Evolutionary conservation across 257 asterid species (phyloP), one percentile per base, ranked within the genome.

Genomic region (Buddleja alternifolia): DNA sequence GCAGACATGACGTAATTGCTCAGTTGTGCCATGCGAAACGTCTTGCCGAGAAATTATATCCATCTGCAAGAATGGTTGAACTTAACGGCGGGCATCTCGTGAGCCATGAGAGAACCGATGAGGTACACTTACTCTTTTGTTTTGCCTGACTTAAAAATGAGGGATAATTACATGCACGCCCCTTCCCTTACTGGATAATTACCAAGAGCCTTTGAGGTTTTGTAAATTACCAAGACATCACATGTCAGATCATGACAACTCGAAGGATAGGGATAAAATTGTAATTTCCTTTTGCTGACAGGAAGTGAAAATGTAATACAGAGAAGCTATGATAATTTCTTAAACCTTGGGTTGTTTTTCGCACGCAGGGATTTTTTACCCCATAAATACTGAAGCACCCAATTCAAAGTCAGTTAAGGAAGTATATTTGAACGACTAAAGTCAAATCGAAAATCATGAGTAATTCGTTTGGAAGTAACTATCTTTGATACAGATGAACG

Each of bases 31-130:
- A 94, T 67, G 99, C 97, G 10, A 86, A 79, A 79, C 79, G 86
- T 63, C 90, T 94, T 63, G 96, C 98, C 0, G 90, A 87, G 67
- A 92, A 84, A 73, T 77, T 94, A 61, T 48, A 83, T 75, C 99
- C 98, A 73, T 82, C 67, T 48, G 93, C 99, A 54, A 88, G 95
- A 85, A 87, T 94, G 97, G 97, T 89, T 46, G 98, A 94, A 70
- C 97, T 94, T 71, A 86, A 76, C 6, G 99, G 99, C 21, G 99
- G 97, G 15, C 99, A 94, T 82, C 95, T 84, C 52, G 96, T 94
- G 67, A 89, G 93, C 84, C 96, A 88, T 67, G 99, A 94, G 86
- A 85, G 97, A 82, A 81, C 97, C 5, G 95, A 89, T 64, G 98
- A 91, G 97, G 99, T 94, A 83, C 10, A 29, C 8, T 50, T 64